Conservation (phyloP, 306 rosid genomes). For the Oemleria cerasiformis region DNA sequence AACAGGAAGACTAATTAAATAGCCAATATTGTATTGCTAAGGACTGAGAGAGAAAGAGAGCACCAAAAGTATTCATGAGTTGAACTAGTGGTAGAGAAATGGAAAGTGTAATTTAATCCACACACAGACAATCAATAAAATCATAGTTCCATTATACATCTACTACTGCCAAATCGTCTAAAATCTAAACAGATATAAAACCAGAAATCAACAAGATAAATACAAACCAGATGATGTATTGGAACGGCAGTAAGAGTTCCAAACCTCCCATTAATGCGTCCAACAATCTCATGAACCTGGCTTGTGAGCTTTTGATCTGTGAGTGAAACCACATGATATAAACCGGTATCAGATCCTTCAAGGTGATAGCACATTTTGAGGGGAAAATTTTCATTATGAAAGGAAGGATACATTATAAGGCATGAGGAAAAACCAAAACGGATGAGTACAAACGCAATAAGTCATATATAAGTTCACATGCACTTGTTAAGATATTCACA, state of each 20-base stretch:
- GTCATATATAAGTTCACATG: neutral
- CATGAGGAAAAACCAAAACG: neutral
- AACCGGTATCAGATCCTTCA: neutral
- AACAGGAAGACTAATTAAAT: no score
- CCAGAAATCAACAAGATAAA: conserved; percentile 19
- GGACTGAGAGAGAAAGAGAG: no score
- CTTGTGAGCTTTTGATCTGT: conserved; percentile 96
- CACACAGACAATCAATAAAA: neutral
- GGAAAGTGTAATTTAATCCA: neutral
- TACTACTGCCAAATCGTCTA: neutral
- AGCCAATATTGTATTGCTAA: no score
- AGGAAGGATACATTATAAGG: neutral
- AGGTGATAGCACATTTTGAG: neutral
- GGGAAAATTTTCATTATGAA: neutral
- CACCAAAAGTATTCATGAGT: no score
- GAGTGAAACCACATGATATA: conserved; percentile 22
- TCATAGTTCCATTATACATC: neutral
- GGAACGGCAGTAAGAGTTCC: conserved; percentile 97
- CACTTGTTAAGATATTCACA: neutral
- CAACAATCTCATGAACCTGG: conserved; percentile 98
- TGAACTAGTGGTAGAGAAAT: no score
- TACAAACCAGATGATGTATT: conserved; percentile 90
- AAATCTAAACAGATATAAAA: neutral
- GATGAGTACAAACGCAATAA: neutral
- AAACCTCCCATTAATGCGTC: conserved; percentile 95